Evolutionary conservation across 371 early-diverging fungal species (phyloP), one percentile per base, ranked within the genome.

Genomic region (Apophysomyces trapeziformis): DNA sequence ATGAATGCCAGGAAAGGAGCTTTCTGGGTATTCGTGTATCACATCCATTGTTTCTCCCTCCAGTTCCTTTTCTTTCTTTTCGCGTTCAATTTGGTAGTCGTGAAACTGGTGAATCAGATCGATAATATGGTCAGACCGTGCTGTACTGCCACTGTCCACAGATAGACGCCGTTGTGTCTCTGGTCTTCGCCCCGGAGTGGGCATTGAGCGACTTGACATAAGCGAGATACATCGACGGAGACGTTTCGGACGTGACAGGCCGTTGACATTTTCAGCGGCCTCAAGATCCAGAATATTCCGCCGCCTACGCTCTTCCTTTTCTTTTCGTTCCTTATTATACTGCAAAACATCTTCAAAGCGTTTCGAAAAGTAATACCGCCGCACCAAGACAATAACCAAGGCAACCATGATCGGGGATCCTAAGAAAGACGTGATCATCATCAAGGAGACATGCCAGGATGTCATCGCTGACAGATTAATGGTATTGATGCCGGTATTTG

Each of bases 321-420:
- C 38, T 12, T 68, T 76, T 1, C 67, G 68, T 2, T 68, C 73
- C 45, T 75, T 78, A 58, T 81, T 81, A 60, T 71, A 78, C 5
- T 68, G 32, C 7, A 83, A 60, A 38, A 80, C 64, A 50, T 83
- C 83, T 38, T 83, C 77, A 45, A 83, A 83, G n/a, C 83, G 70
- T 35, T 78, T 80, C 14, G 80, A 79, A 44, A 83, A 83, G 21
- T 77, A 80, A 50, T 78, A 71, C 11, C 68, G 69, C 41, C 83
- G 67, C 4, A 80, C 73, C 13, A 69, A 65, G 11, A 83, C 58
- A 9, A 83, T 69, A 13, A 73, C 63, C 26, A 77, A 63, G 3
- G 77, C 78, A 9, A 83, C 70, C 32, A 74, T 61, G 8, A 80
- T 61, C 47, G 74, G 78, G 0, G 83, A 83, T 0, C 76, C 65